These are phyloP conservation scores for Tetrahymena thermophila DNA, from an alignment of 73 alveolate genomes.

Conservation along the genomic window DNA sequence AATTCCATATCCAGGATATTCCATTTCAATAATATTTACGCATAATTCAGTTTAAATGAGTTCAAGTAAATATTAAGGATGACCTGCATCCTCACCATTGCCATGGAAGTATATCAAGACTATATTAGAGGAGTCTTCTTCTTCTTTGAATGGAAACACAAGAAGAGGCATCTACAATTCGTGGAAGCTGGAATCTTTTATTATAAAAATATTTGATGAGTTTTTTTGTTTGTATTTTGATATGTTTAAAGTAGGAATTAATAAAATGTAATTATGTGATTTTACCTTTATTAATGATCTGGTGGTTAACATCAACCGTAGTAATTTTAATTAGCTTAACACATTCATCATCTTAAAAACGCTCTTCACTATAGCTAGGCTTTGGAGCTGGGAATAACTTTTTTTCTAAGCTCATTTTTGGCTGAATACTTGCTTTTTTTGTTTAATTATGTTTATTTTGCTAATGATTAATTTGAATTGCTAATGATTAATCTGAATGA, in stretches of 20 bases:
- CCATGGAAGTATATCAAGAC: constrained; percentile 23
- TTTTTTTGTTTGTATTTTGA: neutral
- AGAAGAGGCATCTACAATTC: neutral
- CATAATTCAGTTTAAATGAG: constrained; percentile 3
- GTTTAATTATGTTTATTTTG: neutral
- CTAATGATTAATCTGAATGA: neutral
- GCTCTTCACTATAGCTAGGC: neutral
- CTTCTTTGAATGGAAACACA: neutral
- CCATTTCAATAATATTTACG: constrained; percentile 20
- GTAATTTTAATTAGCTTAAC: neutral
- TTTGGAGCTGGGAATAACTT: neutral
- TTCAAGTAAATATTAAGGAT: constrained; percentile 15
- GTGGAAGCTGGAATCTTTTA: neutral
- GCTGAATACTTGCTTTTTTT: neutral
- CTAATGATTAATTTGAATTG: neutral
- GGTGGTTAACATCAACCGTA: neutral
- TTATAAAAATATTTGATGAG: too few relatives aligned
- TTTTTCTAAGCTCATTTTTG: neutral
- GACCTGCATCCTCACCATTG: constrained; percentile 25
- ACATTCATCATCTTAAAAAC: neutral
- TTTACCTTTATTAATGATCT: neutral
- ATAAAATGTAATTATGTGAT: neutral
- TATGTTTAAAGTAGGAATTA: neutral
- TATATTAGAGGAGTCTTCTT: neutral
- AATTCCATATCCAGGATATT: constrained; percentile 43